phyloP scores from a whole-genome alignment of 192 early-diverging fungal species.

The Podila verticillata region DNA sequence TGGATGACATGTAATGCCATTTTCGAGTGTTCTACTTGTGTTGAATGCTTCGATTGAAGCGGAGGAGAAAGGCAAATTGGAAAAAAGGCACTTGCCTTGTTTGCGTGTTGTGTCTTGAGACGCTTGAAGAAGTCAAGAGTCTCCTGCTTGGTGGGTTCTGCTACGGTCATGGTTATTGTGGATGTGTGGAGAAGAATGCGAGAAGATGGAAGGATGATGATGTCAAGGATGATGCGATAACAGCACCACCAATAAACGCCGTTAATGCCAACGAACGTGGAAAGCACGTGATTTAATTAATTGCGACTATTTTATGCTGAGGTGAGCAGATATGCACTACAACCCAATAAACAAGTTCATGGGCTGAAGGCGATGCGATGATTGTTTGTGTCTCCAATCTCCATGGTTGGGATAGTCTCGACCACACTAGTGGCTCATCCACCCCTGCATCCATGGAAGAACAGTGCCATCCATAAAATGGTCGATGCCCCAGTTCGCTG shows the following conservation, averaged over 20 bases:
- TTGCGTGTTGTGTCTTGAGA: constrained; percentile 58
- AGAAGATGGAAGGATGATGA: too few species aligned
- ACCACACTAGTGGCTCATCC: not conserved
- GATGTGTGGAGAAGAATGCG: not conserved
- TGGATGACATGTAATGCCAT: too few species aligned
- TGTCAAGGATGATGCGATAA: too few species aligned
- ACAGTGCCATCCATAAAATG: not conserved
- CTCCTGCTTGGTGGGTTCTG: constrained; percentile 58
- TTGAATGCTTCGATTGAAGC: not conserved
- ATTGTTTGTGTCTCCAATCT: too few species aligned
- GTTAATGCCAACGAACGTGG: too few species aligned
- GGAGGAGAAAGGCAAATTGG: not conserved
- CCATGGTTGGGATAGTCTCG: too few species aligned
- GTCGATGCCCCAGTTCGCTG: not conserved
- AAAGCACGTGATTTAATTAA: not conserved
- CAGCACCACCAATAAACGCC: too few species aligned
- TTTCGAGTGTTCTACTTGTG: too few species aligned
- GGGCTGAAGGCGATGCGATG: too few species aligned
- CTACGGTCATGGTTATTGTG: constrained; percentile 35
- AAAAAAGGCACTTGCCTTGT: constrained; percentile 53
- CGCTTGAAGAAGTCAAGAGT: constrained; percentile 60
- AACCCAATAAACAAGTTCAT: too few species aligned
- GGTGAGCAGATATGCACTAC: too few species aligned
- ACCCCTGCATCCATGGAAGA: not conserved
- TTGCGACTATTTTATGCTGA: not conserved